phyloP scores from a whole-genome alignment of 2,329 filamentous ascomycete species.

The Talaromyces amestolkiae region DNA sequence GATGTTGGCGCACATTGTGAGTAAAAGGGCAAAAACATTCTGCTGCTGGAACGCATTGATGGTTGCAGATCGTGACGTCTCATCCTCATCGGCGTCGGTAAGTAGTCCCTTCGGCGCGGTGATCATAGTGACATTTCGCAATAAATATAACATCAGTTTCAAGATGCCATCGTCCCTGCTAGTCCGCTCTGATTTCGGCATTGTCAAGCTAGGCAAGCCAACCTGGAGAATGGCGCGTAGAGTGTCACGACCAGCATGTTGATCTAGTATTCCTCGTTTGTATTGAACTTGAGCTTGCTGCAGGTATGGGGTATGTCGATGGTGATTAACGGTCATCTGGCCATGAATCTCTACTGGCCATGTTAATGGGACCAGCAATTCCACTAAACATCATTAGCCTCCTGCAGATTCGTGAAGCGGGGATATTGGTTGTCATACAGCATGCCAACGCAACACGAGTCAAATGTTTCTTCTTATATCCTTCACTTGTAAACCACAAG shows the following conservation, averaged over 20 bases:
- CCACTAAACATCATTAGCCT: slow-evolving; percentile 52
- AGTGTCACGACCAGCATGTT: slow-evolving; percentile 67
- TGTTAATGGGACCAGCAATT: slow-evolving; percentile 86
- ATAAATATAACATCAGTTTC: slow-evolving; percentile 81
- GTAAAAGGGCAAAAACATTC: slow-evolving; percentile 79
- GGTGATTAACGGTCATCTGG: slow-evolving; percentile 87
- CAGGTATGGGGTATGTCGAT: slow-evolving; percentile 85
- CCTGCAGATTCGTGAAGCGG: background rate
- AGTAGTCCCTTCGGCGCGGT: slow-evolving; percentile 68
- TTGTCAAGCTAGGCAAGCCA: slow-evolving; percentile 80
- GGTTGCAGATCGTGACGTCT: slow-evolving; percentile 81
- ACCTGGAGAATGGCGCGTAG: slow-evolving; percentile 77
- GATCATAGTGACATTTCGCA: slow-evolving; percentile 87
- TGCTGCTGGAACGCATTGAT: slow-evolving; percentile 89
- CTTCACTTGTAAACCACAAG: slow-evolving; percentile 69
- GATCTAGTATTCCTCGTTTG: slow-evolving; percentile 84
- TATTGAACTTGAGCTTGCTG: slow-evolving; percentile 85
- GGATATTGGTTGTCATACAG: slow-evolving; percentile 41
- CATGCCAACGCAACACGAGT: slow-evolving; percentile 78
- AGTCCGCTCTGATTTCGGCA: slow-evolving; percentile 70
- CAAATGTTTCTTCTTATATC: slow-evolving; percentile 70
- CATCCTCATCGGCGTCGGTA: slow-evolving; percentile 82
- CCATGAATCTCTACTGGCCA: slow-evolving; percentile 85
- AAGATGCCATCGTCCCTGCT: slow-evolving; percentile 87
- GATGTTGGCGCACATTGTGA: slow-evolving; percentile 88